Evolutionary conservation across 1,139 yeast genomes (phyloP), one percentile per base, ranked within the genome.

Genomic region (Geotrichum europaeum): DNA sequence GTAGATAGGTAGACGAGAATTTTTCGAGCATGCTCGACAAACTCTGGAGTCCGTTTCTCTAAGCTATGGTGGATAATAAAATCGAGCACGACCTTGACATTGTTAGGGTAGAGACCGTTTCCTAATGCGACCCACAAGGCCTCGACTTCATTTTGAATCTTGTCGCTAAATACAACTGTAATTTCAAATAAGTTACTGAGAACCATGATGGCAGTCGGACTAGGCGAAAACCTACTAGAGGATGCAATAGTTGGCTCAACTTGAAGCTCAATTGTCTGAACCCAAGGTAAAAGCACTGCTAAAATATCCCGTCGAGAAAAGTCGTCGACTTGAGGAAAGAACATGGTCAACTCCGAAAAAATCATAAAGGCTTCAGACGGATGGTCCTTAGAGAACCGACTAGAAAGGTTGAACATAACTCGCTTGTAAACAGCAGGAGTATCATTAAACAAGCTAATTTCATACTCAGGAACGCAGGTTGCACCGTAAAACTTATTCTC

Each of bases 51-150:
- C 64, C 89, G 83, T 60, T 87, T 79, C 53, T 85, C 85, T 60
- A 92, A 77, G 53, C 96, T 86, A 53, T 85, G 84, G 40, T 79
- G 79, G 57, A 90, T 78, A 49, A 91, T 78, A 68, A 84, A 94
- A 55, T 86, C 89, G 67, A 89, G 74, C 22, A 91, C 87, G 9
- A 83, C 84, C 61, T 85, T 85, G 47, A 87, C 86, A 68, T 94
- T 92, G 12, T 79, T 80, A 12, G 84, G 80, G 49, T 82, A 81
- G n/a, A 79, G 78, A 4, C 86, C 87, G 59, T 84, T 84, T 1
- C 96, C 96, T 49, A 94, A 77, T 0, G 97, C 95, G 3, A 89
- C 90, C 99, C 99, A 95, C 49, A 94, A 74, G 0, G 96, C 96
- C 71, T 92, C 98, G 10, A 94, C 89, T 68, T 91, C 97, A 67